Evolutionary conservation across 225 moss, liverwort and hornwort species (phyloP), one percentile per base, ranked within the genome.

Genomic region (Bryoerythrophyllum caledonicum): DNA sequence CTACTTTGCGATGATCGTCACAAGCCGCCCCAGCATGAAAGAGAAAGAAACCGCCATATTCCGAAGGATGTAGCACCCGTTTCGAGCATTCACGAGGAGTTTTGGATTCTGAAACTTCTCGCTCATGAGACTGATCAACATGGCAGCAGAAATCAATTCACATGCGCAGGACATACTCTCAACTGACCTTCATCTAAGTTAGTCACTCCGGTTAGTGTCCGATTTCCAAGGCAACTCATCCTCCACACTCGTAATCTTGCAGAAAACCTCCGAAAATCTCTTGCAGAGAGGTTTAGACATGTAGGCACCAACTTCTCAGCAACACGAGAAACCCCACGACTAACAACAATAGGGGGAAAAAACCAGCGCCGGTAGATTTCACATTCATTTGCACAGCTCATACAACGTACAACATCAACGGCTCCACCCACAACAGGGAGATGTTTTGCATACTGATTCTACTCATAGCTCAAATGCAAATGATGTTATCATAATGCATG

Each of bases 331-430:
- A 40, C 40, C 40, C 40, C 40, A 43, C 12, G 25, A 69, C 26
- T 26, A 49, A 59, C 59, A 37, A 4, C 15, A 46, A 46, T 21
- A 28, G n/a, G 32, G 46, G 46, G 46, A 64, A 61, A 32, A 72
- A 54, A 51, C 7, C n/a, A 13, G 19, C 55, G 38, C 65, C 20
- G 55, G 27, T 27, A 40, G 27, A 53, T 26, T 74, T 74, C 65
- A 74, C 74, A 74, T 74, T 40, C 8, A 64, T 74, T 54, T 17
- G 65, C 74, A 74, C 64, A 74, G 74, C 74, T 54, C 65, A 40
- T 15, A 49, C 19, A 64, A 54, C 74, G 65, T 9, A 74, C 55
- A 74, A 24, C 14, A 44, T 34, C 34, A 4, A 49, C 48, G 41
- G 54, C 55, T 74, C 54, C 53, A 13, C 19, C 7, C 6, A 19